A percentile compares a stretch with the other conserved stretches of the same genome.
phyloP scores from a whole-genome alignment of 768 basidiomycete species.

The Gloeopeniophorella convolvens region DNA sequence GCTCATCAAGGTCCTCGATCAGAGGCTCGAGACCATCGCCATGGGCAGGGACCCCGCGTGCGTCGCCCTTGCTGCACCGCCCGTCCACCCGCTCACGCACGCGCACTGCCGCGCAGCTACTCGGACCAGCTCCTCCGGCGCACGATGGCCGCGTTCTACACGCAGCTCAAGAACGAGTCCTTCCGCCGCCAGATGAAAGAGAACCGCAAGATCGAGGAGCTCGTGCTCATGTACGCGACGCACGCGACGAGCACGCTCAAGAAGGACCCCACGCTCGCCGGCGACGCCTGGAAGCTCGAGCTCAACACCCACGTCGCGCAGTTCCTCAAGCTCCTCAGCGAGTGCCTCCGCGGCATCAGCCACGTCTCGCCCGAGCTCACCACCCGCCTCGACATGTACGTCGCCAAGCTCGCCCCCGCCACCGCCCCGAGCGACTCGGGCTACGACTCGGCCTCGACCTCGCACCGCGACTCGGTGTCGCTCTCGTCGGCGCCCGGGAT shows the following conservation, averaged over 20 bases:
- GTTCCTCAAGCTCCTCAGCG: conserved; percentile 82
- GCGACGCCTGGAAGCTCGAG: conserved; percentile 89
- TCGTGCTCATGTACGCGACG: conserved; percentile 93
- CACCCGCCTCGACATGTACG: conserved; percentile 76
- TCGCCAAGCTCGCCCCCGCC: conserved; percentile 67
- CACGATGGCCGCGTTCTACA: conserved; percentile 90
- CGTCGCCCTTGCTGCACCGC: conserved; percentile 29
- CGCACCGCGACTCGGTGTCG: conserved; percentile 53
- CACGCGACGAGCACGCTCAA: conserved; percentile 81
- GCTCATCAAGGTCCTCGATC: conserved; percentile 83
- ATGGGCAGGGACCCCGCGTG: conserved; percentile 89
- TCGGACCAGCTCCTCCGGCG: conserved; percentile 85
- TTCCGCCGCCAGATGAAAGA: conserved; percentile 92
- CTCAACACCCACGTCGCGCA: conserved; percentile 87
- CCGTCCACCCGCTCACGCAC: not conserved
- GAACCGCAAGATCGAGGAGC: conserved; percentile 94
- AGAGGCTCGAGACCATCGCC: conserved; percentile 84
- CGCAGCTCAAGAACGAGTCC: conserved; percentile 75
- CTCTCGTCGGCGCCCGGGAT: conserved; percentile 30
- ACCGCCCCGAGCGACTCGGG: conserved; percentile 52
- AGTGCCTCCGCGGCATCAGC: conserved; percentile 64
- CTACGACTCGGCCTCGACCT: conserved; percentile 56
- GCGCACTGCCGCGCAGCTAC: conserved; percentile 44
- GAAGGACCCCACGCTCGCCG: conserved; percentile 79
- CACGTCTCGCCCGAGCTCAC: conserved; percentile 82